These are phyloP conservation scores for Pythium chondricola DNA, from an alignment of 352 stramenopile genomes.

Conservation along the genomic window DNA sequence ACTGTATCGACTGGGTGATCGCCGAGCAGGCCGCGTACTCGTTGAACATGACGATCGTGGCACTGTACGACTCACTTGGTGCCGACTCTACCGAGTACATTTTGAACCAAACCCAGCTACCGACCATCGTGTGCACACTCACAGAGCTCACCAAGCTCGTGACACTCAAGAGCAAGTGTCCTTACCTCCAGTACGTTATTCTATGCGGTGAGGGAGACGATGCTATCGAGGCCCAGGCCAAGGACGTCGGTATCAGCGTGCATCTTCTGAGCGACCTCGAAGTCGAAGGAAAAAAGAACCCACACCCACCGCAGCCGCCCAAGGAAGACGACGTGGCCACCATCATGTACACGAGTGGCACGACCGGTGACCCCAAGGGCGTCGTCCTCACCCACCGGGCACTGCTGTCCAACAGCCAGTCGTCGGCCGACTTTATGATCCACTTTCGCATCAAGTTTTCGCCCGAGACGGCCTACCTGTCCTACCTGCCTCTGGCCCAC, in stretches of 20 bases:
- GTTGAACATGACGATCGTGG: constrained; percentile 36
- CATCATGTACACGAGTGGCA: constrained; percentile 95
- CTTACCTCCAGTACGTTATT: constrained; percentile 40
- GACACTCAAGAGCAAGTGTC: constrained; percentile 29
- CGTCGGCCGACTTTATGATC: constrained; percentile 35
- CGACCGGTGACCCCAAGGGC: constrained; percentile 94
- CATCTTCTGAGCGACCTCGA: constrained; percentile 35
- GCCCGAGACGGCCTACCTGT: constrained; percentile 87
- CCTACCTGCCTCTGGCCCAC: constrained; percentile 95
- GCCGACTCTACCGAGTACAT: constrained; percentile 67
- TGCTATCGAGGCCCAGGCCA: constrained; percentile 28
- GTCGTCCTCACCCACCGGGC: constrained; percentile 92
- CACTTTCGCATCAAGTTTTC: constrained; percentile 18
- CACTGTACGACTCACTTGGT: constrained; percentile 79
- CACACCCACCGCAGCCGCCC: constrained; percentile 25
- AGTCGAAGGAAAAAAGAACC: constrained; percentile 26
- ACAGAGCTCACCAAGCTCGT: constrained; percentile 47
- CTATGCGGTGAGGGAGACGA: constrained; percentile 31
- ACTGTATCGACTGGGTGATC: constrained; percentile 94
- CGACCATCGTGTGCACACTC: constrained; percentile 58
- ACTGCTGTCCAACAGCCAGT: constrained; percentile 28
- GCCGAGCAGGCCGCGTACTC: constrained; percentile 79
- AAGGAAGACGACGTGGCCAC: constrained; percentile 80
- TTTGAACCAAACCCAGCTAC: constrained; percentile 65
- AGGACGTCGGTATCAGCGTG: constrained; percentile 29